phyloP scores from a whole-genome alignment of 2,329 filamentous ascomycete genomes.

The Alternaria dauci region DNA sequence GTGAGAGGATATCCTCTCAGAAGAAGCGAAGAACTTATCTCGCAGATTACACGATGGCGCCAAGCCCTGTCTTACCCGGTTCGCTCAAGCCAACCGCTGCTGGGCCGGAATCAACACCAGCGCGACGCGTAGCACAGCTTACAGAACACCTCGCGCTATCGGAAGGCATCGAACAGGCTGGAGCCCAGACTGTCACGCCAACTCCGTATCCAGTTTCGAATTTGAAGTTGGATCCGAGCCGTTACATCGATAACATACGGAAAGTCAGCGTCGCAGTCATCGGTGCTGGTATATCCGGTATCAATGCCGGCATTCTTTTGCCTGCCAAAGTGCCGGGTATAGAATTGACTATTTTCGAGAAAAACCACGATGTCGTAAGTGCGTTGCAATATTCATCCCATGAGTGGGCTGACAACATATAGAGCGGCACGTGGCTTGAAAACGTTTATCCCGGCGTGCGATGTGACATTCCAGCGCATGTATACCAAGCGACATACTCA shows the following conservation, averaged over 20 bases:
- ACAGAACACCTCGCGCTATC: slow-evolving; percentile 26
- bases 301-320: slow-evolving; percentile 70
- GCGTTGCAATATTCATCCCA: background rate
- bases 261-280: slow-evolving; percentile 64
- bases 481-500: slow-evolving; percentile 55
- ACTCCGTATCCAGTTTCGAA: slow-evolving; percentile 40
- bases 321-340: slow-evolving; percentile 74
- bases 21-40: slow-evolving; percentile 4
- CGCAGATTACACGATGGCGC: slow-evolving; percentile 27
- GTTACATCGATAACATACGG: slow-evolving; percentile 43
- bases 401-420: background rate
- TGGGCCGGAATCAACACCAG: slow-evolving; percentile 25
- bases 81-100: slow-evolving; percentile 21
- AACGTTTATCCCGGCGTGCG: slow-evolving; percentile 47
- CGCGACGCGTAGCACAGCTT: slow-evolving; percentile 39
- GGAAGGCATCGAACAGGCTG: slow-evolving; percentile 26
- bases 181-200: slow-evolving; percentile 19
- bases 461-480: slow-evolving; percentile 47
- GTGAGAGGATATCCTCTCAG: background rate
- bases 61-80: slow-evolving; percentile 18
- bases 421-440: slow-evolving; percentile 50
- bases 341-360: slow-evolving; percentile 62
- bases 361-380: slow-evolving; percentile 54
- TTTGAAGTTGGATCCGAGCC: slow-evolving; percentile 37
- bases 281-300: slow-evolving; percentile 70